A percentile compares a stretch with the other conserved stretches of the same genome.
These are phyloP conservation scores for Kwoniella bestiolae DNA, from an alignment of 768 basidiomycete genomes.

Conservation along the genomic window DNA sequence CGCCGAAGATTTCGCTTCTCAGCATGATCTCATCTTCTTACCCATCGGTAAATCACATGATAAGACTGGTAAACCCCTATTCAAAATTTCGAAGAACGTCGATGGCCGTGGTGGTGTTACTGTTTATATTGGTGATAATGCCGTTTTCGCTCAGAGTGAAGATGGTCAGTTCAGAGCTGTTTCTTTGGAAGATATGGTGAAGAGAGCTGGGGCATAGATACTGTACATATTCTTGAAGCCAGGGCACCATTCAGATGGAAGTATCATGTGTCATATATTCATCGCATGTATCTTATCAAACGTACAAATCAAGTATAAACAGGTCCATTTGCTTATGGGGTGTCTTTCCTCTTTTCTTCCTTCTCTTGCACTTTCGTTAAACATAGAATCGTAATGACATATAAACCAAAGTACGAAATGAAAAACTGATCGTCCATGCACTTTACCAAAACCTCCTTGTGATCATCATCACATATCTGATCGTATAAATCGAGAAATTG, in stretches of 20 bases:
- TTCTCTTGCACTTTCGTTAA: background rate
- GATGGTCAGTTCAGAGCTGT: slow-evolving; percentile 69
- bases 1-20: slow-evolving; percentile 85
- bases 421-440: background rate
- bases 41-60: slow-evolving; percentile 85
- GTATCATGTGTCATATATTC: background rate
- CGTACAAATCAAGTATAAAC: background rate
- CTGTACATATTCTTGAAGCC: too few relatives aligned
- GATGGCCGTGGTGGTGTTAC: slow-evolving; percentile 86
- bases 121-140: slow-evolving; percentile 90
- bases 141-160: slow-evolving; percentile 77
- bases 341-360: background rate
- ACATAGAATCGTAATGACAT: slow-evolving; percentile 3
- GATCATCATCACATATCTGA: too few relatives aligned
- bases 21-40: slow-evolving; percentile 85
- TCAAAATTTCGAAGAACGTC: slow-evolving; percentile 73
- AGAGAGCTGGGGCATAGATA: slow-evolving; percentile 35
- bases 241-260: background rate
- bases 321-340: background rate
- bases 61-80: slow-evolving; percentile 84
- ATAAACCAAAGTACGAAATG: background rate
- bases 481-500: too few relatives aligned
- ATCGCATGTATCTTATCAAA: background rate
- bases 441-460: too few relatives aligned
- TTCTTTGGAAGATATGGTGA: slow-evolving; percentile 84